These are phyloP conservation scores for Cnidoscolus chayamansa DNA, from an alignment of 441 rosid species.

Conservation along the genomic window DNA sequence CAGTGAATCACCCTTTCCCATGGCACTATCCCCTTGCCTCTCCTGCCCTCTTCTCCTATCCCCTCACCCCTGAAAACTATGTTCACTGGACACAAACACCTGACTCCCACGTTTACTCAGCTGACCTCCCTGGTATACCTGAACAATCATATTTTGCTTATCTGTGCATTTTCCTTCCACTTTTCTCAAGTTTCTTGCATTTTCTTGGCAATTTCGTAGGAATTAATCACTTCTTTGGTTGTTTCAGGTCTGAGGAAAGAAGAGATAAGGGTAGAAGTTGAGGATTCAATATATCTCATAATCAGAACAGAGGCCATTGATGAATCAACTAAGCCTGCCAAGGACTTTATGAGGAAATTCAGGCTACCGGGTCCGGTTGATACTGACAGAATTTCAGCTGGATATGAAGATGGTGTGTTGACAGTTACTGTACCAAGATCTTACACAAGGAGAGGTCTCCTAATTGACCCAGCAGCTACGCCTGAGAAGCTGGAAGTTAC, in stretches of 20 bases:
- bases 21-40: constrained; percentile 42
- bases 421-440: constrained; percentile 59
- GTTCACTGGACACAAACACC: constrained; percentile 72
- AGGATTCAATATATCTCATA: constrained; percentile 61
- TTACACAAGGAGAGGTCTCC: constrained; percentile 38
- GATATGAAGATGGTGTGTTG: constrained; percentile 64
- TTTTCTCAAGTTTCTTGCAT: constrained; percentile 11
- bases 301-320: constrained; percentile 54
- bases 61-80: constrained; percentile 42
- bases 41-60: constrained; percentile 30
- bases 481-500: constrained; percentile 51
- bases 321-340: constrained; percentile 38
- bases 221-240: constrained; percentile 4
- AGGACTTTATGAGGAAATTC: constrained; percentile 59
- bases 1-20: constrained; percentile 38
- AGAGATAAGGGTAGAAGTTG: constrained; percentile 71
- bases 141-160: background rate
- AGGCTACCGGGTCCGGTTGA: constrained; percentile 59
- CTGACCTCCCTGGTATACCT: constrained; percentile 65
- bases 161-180: background rate
- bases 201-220: background rate
- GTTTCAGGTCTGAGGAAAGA: constrained; percentile 69
- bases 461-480: constrained; percentile 48
- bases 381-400: constrained; percentile 58
- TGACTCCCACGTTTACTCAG: constrained; percentile 69